Base-by-base conservation (phyloP, 768 basidiomycete genomes). In the Mycena alexandri region DNA sequence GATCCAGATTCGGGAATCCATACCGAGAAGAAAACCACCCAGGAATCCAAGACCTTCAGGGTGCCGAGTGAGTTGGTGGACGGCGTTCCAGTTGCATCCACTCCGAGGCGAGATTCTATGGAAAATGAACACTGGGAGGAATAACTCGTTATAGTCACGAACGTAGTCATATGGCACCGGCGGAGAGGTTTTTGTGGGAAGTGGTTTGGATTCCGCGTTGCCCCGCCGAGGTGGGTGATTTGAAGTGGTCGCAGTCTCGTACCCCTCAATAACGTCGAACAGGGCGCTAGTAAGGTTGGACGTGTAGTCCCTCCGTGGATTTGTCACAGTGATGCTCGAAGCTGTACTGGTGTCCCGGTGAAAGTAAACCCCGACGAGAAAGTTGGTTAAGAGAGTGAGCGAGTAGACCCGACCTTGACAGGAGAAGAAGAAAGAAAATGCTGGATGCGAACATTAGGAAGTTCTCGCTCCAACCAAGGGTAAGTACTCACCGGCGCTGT, bases 361-460 rank as follows among this genome's bases (percentile, higher is more conserved):
- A 53, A 63, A 63, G 21, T 47, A n/a, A 16, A 64, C 34, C 19
- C 55, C 63, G 25, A 64, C 55, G 12, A 64, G 55, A 55, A 64
- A 64, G 41, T 64, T 64, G 38, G 36, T 41, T 19, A 64, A 55
- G 2, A 64, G 47, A 6, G 63, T 58, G 7, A 64, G 12, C 1
- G 63, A 57, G 16, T 64, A 64, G 2, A 64, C 63, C 2, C 63
- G 55, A 10, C 63, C 55, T 33, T 64, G 63, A 29, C 47, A 64
- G 63, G 48, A 33, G 25, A 51, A 64, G 22, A 64, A 57, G 47
- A 64, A 58, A 1, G 38, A 48, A 42, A 57, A 57, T 0, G 25
- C 63, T 64, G n/a, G 17, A 12, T 3, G 16, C 24, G 7, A 19
- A 21, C 11, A 5, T 5, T 21, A 9, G 22, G 21, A 17, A 11